Evolutionary conservation across 148 eudicot species (phyloP), one percentile per base, ranked within the genome.

Genomic region (Dysphania ambrosioides): DNA sequence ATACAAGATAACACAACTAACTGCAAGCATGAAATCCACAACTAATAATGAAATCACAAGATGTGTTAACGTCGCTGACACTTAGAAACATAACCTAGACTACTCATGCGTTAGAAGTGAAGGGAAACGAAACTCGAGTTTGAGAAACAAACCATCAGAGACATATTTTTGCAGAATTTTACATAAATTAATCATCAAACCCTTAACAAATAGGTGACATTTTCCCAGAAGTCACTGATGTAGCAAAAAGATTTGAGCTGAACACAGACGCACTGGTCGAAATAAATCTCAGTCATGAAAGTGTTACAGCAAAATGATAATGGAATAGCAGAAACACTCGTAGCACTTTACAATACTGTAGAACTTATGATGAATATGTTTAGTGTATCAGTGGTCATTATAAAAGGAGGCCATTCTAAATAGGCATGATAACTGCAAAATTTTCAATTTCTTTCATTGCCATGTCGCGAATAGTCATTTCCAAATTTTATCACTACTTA

Each of bases 341-440:
- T 65, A 21, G 24, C 1, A 65, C n/a, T 65, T 31, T 35, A 27
- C 42, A 35, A n/a, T n/a, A n/a, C n/a, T n/a, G n/a, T n/a, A n/a
- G n/a, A n/a, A n/a, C n/a, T n/a, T n/a, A n/a, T n/a, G n/a, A n/a
- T n/a, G n/a, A n/a, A n/a, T n/a, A n/a, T n/a, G n/a, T n/a, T n/a
- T n/a, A n/a, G n/a, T n/a, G n/a, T n/a, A n/a, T n/a, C n/a, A n/a
- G 24, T 34, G 24, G 66, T 56, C 65, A 72, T 36, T 61, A 35
- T 15, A 58, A 9, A 36, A 36, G 23, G n/a, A 61, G 13, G 32
- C 49, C 13, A 36, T 57, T 26, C 61, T 19, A 47, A 27, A 13
- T 31, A 61, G 30, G 35, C 57, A 30, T 15, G 15, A 51, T 44
- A 18, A n/a, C n/a, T n/a, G n/a, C n/a, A n/a, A 31, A 7, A 29